A percentile compares a stretch with the other conserved stretches of the same genome.
phyloP scores from a whole-genome alignment of 192 early-diverging fungal species.

The Rhizophagus prolifer region DNA sequence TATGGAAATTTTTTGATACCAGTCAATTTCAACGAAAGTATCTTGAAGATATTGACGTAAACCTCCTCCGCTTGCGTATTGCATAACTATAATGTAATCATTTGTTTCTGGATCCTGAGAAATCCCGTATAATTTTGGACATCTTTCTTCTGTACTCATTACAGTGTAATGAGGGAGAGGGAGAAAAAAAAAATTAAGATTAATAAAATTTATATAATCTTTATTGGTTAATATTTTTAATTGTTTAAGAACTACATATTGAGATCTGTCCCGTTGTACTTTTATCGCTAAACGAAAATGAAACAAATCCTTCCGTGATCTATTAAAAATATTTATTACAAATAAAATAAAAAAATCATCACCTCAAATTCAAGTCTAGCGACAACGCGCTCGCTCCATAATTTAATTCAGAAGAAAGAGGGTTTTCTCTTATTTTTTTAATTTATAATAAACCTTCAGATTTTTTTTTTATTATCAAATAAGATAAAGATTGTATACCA shows the following conservation, averaged over 20 bases:
- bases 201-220: too few relatives aligned
- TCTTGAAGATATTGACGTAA: neutral
- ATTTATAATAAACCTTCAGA: too few relatives aligned
- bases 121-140: neutral
- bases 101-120: neutral
- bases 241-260: neutral
- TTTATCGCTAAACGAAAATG: neutral
- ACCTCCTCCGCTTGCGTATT: constrained; percentile 1
- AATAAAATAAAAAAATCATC: too few relatives aligned
- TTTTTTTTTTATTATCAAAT: too few relatives aligned
- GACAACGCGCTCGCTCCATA: too few relatives aligned
- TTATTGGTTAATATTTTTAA: neutral
- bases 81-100: neutral
- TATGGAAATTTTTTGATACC: neutral
- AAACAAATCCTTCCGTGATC: neutral
- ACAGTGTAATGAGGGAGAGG: neutral
- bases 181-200: neutral
- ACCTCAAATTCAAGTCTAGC: too few relatives aligned
- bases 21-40: neutral
- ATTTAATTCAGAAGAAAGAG: too few relatives aligned
- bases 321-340: neutral
- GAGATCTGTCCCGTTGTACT: neutral
- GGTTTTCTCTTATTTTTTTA: too few relatives aligned
- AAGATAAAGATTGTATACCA: too few relatives aligned
- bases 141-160: neutral